These are phyloP conservation scores for Blechomonas ayalai DNA, from an alignment of 208 protist species.

Conservation along the genomic window DNA sequence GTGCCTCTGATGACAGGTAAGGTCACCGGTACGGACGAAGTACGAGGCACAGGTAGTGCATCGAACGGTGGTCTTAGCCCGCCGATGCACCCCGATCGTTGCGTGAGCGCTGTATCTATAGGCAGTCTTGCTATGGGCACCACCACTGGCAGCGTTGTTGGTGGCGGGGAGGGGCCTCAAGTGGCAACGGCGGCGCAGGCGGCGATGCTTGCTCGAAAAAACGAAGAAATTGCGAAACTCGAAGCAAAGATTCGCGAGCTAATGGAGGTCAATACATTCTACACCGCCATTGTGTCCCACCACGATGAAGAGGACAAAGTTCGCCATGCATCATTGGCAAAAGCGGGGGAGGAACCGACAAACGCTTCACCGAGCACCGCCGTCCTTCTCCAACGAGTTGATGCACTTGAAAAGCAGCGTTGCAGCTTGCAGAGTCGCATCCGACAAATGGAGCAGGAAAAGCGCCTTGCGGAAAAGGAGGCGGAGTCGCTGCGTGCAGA, in stretches of 20 bases:
- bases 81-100: no score
- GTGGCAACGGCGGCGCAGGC: no score
- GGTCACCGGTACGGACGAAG: no score
- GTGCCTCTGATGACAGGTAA: no score
- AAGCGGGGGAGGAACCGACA: neutral
- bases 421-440: slow-evolving; percentile 34
- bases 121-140: neutral
- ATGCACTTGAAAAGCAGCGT: slow-evolving; percentile 18
- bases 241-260: slow-evolving; percentile 64
- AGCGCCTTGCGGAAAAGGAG: slow-evolving; percentile 16
- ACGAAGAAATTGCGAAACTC: slow-evolving; percentile 46
- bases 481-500: slow-evolving; percentile 30
- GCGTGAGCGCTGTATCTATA: no score
- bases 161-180: neutral
- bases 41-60: no score
- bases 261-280: slow-evolving; percentile 74
- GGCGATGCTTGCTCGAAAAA: slow-evolving; percentile 24
- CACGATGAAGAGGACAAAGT: slow-evolving; percentile 52
- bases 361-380: slow-evolving; percentile 16
- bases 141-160: neutral
- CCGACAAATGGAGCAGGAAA: slow-evolving; percentile 23
- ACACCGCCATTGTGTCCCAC: slow-evolving; percentile 67
- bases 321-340: neutral
- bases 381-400: slow-evolving; percentile 22
- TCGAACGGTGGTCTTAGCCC: no score